phyloP scores from a whole-genome alignment of 306 rosid genomes.

The Begonia fuchsioides region DNA sequence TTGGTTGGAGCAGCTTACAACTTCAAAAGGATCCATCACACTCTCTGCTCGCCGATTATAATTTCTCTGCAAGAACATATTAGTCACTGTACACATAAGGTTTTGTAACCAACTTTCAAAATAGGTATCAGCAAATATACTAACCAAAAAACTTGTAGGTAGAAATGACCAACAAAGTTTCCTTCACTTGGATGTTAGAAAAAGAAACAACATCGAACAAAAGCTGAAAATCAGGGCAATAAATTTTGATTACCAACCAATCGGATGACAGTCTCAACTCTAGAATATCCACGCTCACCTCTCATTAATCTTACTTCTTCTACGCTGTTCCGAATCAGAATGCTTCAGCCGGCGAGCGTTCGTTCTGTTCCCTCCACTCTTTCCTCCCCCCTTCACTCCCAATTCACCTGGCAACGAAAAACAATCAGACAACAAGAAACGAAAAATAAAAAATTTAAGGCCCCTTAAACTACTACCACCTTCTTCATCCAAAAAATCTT shows the following conservation, averaged over 20 bases:
- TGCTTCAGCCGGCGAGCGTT: conserved; percentile 70
- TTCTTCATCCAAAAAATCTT: conserved; percentile 55
- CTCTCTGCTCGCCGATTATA: conserved; percentile 40
- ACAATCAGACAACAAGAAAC: background rate
- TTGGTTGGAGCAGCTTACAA: conserved; percentile 34
- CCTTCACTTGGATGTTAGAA: background rate
- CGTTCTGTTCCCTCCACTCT: conserved; percentile 40
- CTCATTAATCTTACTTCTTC: conserved; percentile 91
- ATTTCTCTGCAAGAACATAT: conserved; percentile 48
- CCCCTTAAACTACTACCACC: conserved; percentile 15
- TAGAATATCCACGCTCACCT: conserved; percentile 25
- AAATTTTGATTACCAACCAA: background rate
- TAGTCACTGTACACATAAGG: background rate
- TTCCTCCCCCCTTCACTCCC: conserved; percentile 54
- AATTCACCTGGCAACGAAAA: conserved; percentile 9
- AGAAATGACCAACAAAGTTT: too few relatives aligned
- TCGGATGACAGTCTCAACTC: too few relatives aligned
- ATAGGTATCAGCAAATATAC: too few relatives aligned
- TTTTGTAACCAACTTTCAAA: too few relatives aligned
- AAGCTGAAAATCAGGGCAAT: background rate
- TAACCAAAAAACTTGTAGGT: too few relatives aligned
- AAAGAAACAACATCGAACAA: background rate
- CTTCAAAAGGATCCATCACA: conserved; percentile 40
- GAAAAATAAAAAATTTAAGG: background rate
- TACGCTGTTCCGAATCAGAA: conserved; percentile 90